Evolutionary conservation across 768 basidiomycete species (phyloP).

Genomic region (Lactarius quietus): DNA sequence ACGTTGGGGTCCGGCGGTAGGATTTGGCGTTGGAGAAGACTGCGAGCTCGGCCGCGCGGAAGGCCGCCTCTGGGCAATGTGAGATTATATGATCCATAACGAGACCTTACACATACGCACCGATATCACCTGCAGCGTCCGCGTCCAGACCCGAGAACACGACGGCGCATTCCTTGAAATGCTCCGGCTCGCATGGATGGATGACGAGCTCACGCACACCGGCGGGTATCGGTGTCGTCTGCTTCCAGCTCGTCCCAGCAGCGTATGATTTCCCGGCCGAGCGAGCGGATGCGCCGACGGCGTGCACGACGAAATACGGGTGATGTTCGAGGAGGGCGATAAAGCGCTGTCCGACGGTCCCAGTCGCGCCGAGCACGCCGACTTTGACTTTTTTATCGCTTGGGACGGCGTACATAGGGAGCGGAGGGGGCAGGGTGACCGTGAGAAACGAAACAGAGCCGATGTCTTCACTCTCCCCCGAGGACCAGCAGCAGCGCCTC

Average conservation of each 20-base stretch:
- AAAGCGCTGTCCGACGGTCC: conserved; percentile 95
- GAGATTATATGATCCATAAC: background rate
- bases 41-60: conserved; percentile 81
- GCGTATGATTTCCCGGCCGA: conserved; percentile 83
- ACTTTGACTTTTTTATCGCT: conserved; percentile 43
- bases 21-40: conserved; percentile 99
- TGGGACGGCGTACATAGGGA: conserved; percentile 22
- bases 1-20: conserved; percentile 89
- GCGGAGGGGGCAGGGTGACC: background rate
- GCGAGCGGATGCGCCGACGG: conserved; percentile 82
- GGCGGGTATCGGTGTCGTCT: conserved; percentile 68
- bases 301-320: conserved; percentile 86
- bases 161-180: conserved; percentile 77
- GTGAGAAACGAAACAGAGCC: background rate
- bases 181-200: conserved; percentile 68
- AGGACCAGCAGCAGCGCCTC: conserved; percentile 53
- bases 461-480: conserved; percentile 33
- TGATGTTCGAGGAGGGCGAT: conserved; percentile 83
- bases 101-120: conserved; percentile 43
- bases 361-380: conserved; percentile 84
- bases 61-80: conserved; percentile 66
- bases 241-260: conserved; percentile 84
- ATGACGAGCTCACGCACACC: conserved; percentile 62
- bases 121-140: conserved; percentile 93
- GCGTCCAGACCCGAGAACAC: conserved; percentile 96